Conservation (phyloP, 2,329 filamentous ascomycete genomes). For the Apiospora phragmitis region DNA sequence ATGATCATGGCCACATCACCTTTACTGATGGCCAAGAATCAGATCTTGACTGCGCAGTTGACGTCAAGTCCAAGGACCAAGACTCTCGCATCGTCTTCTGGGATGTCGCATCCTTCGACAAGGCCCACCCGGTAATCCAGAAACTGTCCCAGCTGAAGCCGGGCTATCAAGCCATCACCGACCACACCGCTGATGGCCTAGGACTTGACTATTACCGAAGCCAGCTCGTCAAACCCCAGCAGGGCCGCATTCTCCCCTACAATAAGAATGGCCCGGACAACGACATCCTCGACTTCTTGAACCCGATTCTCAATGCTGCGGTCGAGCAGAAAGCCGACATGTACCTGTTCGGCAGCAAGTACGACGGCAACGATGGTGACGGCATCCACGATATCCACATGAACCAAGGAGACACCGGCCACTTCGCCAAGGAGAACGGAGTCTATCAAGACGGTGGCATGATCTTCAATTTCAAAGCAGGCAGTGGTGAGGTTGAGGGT, state of each 20-base stretch:
- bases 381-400: constrained; percentile 8
- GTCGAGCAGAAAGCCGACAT: not conserved
- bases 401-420: not conserved
- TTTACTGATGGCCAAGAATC: not conserved
- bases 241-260: constrained; percentile 1
- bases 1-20: constrained; percentile 1
- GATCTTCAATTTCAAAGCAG: constrained; percentile 1
- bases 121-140: not conserved
- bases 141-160: not conserved
- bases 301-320: not conserved
- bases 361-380: not conserved
- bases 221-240: not conserved
- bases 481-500: not conserved
- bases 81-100: constrained; percentile 8
- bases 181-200: not conserved
- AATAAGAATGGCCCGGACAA: not conserved
- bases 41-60: not conserved
- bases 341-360: constrained; percentile 8
- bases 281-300: not conserved
- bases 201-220: not conserved
- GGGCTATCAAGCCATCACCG: not conserved
- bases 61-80: not conserved
- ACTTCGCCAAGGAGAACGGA: not conserved
- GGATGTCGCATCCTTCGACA: not conserved
- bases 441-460: constrained; percentile 1